Percentiles rank a stretch among this genome's conserved stretches.
Evolutionary conservation across 2,329 filamentous ascomycete genomes (phyloP).

Genomic region (Fusarium verticillioides): DNA sequence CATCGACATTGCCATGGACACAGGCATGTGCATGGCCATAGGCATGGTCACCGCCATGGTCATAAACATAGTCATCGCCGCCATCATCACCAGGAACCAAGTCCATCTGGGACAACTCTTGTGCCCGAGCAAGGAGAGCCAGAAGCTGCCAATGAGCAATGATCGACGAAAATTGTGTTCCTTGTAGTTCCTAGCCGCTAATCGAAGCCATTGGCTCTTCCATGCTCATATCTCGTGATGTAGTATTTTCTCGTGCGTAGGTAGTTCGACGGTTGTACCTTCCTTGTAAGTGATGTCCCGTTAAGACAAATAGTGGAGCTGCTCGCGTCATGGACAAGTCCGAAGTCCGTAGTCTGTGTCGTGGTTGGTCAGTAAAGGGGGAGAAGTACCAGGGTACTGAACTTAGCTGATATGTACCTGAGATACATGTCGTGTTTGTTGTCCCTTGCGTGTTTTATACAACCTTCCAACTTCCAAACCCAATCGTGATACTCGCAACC

Average conservation of each 20-base stretch:
- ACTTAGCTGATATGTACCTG: neutral
- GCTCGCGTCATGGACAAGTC: constrained; percentile 35
- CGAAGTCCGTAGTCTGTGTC: constrained; percentile 25
- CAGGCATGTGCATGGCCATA: neutral
- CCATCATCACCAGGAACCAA: neutral
- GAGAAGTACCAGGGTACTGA: constrained; percentile 15
- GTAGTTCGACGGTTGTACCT: constrained; percentile 2
- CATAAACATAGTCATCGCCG: neutral
- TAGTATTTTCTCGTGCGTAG: neutral
- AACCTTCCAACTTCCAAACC: neutral
- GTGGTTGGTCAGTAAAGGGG: constrained; percentile 11
- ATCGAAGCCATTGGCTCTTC: neutral
- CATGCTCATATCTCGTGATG: neutral
- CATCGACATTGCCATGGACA: no score
- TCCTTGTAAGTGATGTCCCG: neutral
- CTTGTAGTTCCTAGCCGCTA: neutral
- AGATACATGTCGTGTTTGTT: constrained; percentile 2
- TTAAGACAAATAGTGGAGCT: constrained; percentile 34
- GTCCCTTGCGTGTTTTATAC: constrained; percentile 15
- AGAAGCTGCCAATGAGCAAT: neutral
- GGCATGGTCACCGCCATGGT: neutral
- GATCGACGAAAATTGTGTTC: neutral
- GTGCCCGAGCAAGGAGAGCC: neutral
- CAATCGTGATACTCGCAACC: neutral
- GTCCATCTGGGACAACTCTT: neutral